These are phyloP conservation scores for Suillus decipiens DNA, from an alignment of 768 basidiomycete species.

Conservation along the genomic window DNA sequence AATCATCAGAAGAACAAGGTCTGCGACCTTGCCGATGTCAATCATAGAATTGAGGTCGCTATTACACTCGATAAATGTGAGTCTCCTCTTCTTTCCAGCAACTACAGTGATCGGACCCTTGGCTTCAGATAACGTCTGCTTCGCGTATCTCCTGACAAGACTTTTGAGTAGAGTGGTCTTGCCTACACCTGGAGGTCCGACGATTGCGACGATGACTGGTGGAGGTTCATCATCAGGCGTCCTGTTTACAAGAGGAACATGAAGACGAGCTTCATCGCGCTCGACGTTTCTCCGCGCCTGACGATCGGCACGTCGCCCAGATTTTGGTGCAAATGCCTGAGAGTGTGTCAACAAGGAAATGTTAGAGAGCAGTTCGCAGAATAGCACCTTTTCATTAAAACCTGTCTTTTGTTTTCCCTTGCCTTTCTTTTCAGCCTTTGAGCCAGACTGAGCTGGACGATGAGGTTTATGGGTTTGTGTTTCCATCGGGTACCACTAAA, in stretches of 20 bases:
- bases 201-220: conserved; percentile 91
- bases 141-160: conserved; percentile 89
- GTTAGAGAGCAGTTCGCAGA: background rate
- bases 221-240: conserved; percentile 92
- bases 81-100: conserved; percentile 85
- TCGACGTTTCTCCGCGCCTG: conserved; percentile 92
- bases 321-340: conserved; percentile 91
- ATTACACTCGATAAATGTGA: conserved; percentile 98
- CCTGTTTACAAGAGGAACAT: conserved; percentile 94
- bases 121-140: conserved; percentile 86
- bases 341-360: conserved; percentile 10
- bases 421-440: conserved; percentile 76
- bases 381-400: conserved; percentile 87
- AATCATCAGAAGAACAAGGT: conserved; percentile 95
- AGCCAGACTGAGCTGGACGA: conserved; percentile 68
- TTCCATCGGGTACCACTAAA: conserved; percentile 50
- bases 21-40: conserved; percentile 95
- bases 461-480: conserved; percentile 84
- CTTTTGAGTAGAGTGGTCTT: conserved; percentile 94
- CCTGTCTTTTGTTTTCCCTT: conserved; percentile 71
- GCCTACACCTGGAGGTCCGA: conserved; percentile 96
- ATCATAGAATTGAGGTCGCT: conserved; percentile 99
- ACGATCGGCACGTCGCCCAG: conserved; percentile 84
- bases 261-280: conserved; percentile 89
- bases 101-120: conserved; percentile 96